These are phyloP conservation scores for Coniochaeta sp. DNA, from an alignment of 2,329 filamentous ascomycete genomes.

Conservation along the genomic window DNA sequence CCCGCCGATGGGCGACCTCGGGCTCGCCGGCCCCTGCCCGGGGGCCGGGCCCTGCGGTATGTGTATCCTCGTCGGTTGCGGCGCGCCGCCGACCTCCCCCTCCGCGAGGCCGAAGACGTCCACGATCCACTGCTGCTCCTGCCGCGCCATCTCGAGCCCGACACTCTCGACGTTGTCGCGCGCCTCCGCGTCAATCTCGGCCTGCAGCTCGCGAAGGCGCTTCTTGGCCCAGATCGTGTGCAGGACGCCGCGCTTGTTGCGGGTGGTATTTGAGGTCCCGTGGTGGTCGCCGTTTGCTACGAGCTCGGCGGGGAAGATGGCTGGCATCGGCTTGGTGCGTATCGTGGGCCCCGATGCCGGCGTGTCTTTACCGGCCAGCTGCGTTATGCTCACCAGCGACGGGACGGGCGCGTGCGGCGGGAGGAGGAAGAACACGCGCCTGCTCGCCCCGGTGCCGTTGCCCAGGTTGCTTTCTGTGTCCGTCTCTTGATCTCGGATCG, in stretches of 20 bases:
- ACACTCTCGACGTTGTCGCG: slow-evolving; percentile 72
- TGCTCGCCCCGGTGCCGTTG: slow-evolving; percentile 40
- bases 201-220: slow-evolving; percentile 65
- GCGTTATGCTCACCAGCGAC: slow-evolving; percentile 59
- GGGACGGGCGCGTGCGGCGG: slow-evolving; percentile 67
- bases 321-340: slow-evolving; percentile 71
- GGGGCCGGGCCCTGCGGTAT: slow-evolving; percentile 18
- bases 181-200: slow-evolving; percentile 70
- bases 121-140: slow-evolving; percentile 81
- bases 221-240: slow-evolving; percentile 90
- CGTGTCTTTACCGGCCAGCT: slow-evolving; percentile 18
- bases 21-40: slow-evolving; percentile 21
- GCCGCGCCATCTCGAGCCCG: slow-evolving; percentile 73
- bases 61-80: slow-evolving; percentile 14
- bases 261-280: slow-evolving; percentile 25
- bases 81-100: slow-evolving; percentile 14
- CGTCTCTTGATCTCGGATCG: slow-evolving; percentile 49
- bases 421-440: slow-evolving; percentile 71
- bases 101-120: slow-evolving; percentile 63
- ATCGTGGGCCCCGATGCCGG: slow-evolving; percentile 33
- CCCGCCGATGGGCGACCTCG: slow-evolving; percentile 28
- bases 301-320: slow-evolving; percentile 75
- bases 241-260: slow-evolving; percentile 72
- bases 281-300: slow-evolving; percentile 50
- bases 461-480: slow-evolving; percentile 22